phyloP scores from a whole-genome alignment of 2,329 filamentous ascomycete species.

The Botrytis porri region DNA sequence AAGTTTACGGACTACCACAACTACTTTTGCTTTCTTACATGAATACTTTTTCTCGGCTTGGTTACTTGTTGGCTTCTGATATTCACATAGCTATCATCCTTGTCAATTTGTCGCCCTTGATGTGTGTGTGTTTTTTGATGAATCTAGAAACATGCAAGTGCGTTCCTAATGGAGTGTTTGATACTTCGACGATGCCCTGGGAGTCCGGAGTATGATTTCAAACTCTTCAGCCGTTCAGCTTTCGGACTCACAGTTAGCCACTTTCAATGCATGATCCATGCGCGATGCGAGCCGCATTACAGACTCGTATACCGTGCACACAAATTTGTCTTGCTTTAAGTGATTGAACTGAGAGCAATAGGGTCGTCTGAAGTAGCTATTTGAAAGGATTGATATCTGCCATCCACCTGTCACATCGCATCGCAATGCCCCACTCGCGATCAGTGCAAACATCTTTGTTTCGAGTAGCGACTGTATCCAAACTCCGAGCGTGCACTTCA shows the following conservation, averaged over 20 bases:
- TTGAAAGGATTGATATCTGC: background rate
- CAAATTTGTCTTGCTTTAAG: background rate
- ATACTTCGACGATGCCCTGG: background rate
- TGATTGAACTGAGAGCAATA: background rate
- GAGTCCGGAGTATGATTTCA: background rate
- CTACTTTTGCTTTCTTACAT: background rate
- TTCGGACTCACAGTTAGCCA: background rate
- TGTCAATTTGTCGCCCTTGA: background rate
- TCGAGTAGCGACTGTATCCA: background rate
- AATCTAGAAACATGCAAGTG: background rate
- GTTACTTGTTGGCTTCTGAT: background rate
- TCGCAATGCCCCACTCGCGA: background rate
- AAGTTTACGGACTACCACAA: background rate
- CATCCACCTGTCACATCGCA: background rate
- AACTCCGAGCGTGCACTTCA: background rate
- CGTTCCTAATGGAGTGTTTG: background rate
- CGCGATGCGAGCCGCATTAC: background rate
- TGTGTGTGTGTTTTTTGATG: background rate
- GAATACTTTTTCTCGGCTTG: background rate
- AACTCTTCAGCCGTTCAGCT: background rate
- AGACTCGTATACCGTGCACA: background rate
- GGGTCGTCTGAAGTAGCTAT: background rate
- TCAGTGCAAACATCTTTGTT: constrained; percentile 1
- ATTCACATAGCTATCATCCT: background rate
- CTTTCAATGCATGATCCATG: constrained; percentile 1